These are phyloP conservation scores for Tripterygium wilfordii DNA, from an alignment of 177 flowering plant species.

Conservation along the genomic window DNA sequence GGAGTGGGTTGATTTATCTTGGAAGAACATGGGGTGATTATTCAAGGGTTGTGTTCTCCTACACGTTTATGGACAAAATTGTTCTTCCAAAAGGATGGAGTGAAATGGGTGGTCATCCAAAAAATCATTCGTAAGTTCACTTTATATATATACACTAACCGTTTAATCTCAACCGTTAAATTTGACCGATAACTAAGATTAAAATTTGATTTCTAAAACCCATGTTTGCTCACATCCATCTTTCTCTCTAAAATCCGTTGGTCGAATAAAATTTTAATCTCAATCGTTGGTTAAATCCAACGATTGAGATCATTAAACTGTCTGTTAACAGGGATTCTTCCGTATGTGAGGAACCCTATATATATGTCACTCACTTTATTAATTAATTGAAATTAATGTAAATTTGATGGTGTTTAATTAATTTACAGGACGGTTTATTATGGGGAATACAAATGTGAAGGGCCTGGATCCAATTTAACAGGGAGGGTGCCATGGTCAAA, in stretches of 20 bases:
- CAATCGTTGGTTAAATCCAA: too few species aligned
- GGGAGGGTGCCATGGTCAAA: conserved; percentile 68
- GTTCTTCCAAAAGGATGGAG: conserved; percentile 73
- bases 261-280: too few species aligned
- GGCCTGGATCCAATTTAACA: conserved; percentile 53
- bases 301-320: too few species aligned
- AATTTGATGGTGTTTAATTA: too few species aligned
- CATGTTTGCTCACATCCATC: too few species aligned
- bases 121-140: conserved; percentile 37
- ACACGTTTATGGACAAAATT: conserved; percentile 54
- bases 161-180: neutral
- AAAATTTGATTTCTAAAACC: too few species aligned
- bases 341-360: too few species aligned
- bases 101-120: conserved; percentile 56
- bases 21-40: conserved; percentile 83
- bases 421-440: conserved; percentile 50
- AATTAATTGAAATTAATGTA: neutral
- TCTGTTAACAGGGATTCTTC: too few species aligned
- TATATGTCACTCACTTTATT: neutral
- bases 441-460: conserved; percentile 78
- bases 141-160: neutral
- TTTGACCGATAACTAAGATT: neutral
- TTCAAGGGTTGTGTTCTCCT: conserved; percentile 69
- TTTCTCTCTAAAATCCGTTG: too few species aligned
- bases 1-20: conserved; percentile 50